Conservation (phyloP, 371 early-diverging fungal species). For the Rhizopus stolonifer region DNA sequence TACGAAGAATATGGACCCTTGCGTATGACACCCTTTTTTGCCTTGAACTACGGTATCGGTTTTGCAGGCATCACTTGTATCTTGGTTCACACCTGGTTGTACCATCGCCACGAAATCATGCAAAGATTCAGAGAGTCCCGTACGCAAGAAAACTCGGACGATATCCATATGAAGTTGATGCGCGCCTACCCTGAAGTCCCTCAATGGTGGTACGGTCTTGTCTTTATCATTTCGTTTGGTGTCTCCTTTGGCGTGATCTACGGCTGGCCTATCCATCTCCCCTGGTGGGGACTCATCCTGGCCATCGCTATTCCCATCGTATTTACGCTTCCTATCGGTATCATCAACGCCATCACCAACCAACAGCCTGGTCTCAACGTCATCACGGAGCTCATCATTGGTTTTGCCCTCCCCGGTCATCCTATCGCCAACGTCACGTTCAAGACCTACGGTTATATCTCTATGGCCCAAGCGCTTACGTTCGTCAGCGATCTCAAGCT, state of each 20-base stretch:
- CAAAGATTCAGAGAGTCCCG: constrained; percentile 58
- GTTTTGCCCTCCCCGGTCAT: constrained; percentile 63
- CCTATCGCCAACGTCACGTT: constrained; percentile 67
- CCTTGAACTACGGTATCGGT: constrained; percentile 58
- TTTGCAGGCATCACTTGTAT: constrained; percentile 69
- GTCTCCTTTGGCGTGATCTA: constrained; percentile 54
- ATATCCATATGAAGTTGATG: constrained; percentile 73
- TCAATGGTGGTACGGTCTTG: constrained; percentile 66
- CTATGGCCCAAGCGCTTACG: constrained; percentile 57
- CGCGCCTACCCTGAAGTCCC: constrained; percentile 73
- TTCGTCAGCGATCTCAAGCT: constrained; percentile 67
- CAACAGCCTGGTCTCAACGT: constrained; percentile 73
- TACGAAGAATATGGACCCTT: constrained; percentile 73
- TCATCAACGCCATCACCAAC: constrained; percentile 71
- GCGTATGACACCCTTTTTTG: constrained; percentile 63
- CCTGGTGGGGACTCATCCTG: constrained; percentile 72
- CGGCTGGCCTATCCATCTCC: constrained; percentile 54
- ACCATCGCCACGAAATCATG: constrained; percentile 64
- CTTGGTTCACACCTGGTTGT: constrained; percentile 61
- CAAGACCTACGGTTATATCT: constrained; percentile 67
- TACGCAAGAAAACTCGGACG: constrained; percentile 45
- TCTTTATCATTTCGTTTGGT: constrained; percentile 49
- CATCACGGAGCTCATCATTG: constrained; percentile 69
- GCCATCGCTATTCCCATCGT: constrained; percentile 60
- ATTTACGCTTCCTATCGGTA: constrained; percentile 81